phyloP scores from a whole-genome alignment of 2,329 filamentous ascomycete genomes.

The Beauveria sp. region DNA sequence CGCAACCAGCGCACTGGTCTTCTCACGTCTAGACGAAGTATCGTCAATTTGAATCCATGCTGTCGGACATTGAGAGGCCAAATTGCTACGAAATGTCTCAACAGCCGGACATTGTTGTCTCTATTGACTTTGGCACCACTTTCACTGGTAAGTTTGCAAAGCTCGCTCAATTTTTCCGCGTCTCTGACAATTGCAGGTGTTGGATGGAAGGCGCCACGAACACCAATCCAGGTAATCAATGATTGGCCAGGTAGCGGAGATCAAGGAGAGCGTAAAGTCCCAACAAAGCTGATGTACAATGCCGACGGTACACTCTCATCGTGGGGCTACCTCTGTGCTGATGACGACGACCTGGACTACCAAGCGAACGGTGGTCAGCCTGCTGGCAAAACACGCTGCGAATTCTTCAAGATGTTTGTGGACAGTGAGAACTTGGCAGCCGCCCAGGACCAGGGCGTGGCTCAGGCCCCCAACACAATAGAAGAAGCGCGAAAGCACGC shows the following conservation, averaged over 20 bases:
- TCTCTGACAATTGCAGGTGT: constrained; percentile 21
- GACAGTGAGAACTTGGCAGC: constrained; percentile 36
- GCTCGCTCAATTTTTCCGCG: neutral
- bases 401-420: constrained; percentile 51
- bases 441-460: constrained; percentile 35
- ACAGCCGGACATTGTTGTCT: constrained; percentile 32
- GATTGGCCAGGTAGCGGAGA: constrained; percentile 48
- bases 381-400: constrained; percentile 28
- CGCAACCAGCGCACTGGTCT: neutral
- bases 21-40: neutral
- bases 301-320: constrained; percentile 33
- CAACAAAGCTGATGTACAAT: constrained; percentile 43
- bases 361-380: constrained; percentile 17
- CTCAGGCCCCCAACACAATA: constrained; percentile 33
- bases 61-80: neutral
- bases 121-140: constrained; percentile 38
- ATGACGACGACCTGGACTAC: constrained; percentile 29
- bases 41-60: neutral
- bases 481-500: constrained; percentile 39
- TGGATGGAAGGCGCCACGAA: constrained; percentile 30
- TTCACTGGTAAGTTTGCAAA: constrained; percentile 30
- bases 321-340: constrained; percentile 47
- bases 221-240: constrained; percentile 37
- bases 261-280: constrained; percentile 47
- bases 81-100: constrained; percentile 13